phyloP scores from a whole-genome alignment of 139 green algal genomes.

The Micromonas pusilla region DNA sequence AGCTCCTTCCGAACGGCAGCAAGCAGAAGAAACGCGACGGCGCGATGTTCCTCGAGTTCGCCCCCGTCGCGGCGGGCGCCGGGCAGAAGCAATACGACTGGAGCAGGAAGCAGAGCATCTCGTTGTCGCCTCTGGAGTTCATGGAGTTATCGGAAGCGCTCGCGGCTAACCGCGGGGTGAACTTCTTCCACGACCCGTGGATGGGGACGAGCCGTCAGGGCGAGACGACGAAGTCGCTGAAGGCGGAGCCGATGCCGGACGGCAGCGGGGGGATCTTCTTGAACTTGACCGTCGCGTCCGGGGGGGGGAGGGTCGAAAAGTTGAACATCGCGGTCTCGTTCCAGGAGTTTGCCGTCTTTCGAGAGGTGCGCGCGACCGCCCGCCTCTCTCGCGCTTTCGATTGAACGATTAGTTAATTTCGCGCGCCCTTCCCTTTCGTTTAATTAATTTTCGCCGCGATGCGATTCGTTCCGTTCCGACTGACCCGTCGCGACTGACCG shows the following conservation, averaged over 20 bases:
- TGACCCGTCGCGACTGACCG: no score
- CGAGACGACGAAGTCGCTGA: not conserved
- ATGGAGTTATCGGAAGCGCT: constrained; percentile 6
- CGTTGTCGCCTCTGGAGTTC: not conserved
- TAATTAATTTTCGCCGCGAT: no score
- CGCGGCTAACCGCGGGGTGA: no score
- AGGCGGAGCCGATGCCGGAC: constrained; percentile 17
- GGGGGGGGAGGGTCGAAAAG: not conserved
- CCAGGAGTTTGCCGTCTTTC: not conserved
- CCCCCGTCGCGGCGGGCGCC: not conserved
- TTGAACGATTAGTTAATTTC: no score
- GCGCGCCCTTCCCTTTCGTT: no score
- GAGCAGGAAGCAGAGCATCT: not conserved
- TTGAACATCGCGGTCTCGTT: not conserved
- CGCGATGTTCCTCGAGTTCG: constrained; percentile 9
- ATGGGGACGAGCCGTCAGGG: not conserved
- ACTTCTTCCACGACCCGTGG: constrained; percentile 22
- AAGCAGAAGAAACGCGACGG: not conserved
- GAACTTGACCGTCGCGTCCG: not conserved
- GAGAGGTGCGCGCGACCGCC: not conserved
- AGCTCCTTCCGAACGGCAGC: not conserved
- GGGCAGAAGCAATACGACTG: constrained; percentile 21
- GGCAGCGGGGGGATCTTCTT: constrained; percentile 13
- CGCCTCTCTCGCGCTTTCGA: no score
- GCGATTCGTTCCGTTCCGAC: no score